phyloP scores from a whole-genome alignment of 306 rosid genomes.

The Trifolium subterraneum region DNA sequence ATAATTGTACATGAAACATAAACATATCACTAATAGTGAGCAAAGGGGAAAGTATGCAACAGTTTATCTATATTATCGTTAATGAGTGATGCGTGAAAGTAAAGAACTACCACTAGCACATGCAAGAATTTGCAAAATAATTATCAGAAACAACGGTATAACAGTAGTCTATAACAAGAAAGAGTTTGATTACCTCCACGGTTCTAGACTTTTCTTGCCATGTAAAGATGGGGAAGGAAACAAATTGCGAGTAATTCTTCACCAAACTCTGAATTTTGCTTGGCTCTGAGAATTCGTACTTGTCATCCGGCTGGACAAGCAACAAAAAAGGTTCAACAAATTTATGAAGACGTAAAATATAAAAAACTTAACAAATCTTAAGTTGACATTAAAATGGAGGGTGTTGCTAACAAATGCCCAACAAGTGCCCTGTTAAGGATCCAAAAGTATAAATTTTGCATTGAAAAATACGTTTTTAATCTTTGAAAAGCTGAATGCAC shows the following conservation, averaged over 20 bases:
- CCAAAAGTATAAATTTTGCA: too few relatives aligned
- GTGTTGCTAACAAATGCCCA: too few relatives aligned
- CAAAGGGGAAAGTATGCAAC: background rate
- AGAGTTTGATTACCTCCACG: constrained; percentile 68
- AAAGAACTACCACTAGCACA: background rate
- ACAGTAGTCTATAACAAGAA: background rate
- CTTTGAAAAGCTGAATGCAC: too few relatives aligned
- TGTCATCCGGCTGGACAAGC: constrained; percentile 77
- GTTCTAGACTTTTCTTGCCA: constrained; percentile 96
- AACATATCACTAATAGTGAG: background rate
- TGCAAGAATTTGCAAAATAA: background rate
- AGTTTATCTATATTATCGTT: background rate
- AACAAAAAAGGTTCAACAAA: constrained; percentile 4
- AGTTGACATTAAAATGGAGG: background rate
- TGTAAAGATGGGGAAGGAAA: constrained; percentile 94
- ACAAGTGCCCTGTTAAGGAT: too few relatives aligned
- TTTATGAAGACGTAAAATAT: background rate
- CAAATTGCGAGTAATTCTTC: constrained; percentile 97
- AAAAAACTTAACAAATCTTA: constrained; percentile 8
- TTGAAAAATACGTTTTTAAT: too few relatives aligned
- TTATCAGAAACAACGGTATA: constrained; percentile 12
- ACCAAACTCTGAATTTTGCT: constrained; percentile 85
- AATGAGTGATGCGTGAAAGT: background rate
- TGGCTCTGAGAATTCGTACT: constrained; percentile 93
- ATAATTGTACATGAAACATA: background rate